phyloP scores from a whole-genome alignment of 2,329 filamentous ascomycete species.

The Colletotrichum sp. region DNA sequence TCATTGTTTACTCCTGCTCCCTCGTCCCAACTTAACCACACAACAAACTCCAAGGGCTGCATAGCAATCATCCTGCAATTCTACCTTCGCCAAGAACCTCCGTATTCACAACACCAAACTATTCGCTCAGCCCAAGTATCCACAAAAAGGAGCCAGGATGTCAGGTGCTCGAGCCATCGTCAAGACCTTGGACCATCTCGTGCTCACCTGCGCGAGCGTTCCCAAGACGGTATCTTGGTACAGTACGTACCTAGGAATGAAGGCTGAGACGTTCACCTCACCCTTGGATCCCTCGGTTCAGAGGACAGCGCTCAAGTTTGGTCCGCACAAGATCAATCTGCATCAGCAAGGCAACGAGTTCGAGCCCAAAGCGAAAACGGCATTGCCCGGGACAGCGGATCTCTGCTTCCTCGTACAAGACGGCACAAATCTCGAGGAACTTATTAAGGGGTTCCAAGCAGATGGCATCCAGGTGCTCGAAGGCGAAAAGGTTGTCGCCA shows the following conservation, averaged over 20 bases:
- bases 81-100: not conserved
- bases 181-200: conserved; percentile 62
- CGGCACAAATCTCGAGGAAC: conserved; percentile 44
- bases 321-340: conserved; percentile 65
- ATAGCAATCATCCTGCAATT: not conserved
- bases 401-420: conserved; percentile 63
- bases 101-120: not conserved
- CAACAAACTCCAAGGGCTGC: not conserved
- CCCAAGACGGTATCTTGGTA: conserved; percentile 59
- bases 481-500: conserved; percentile 52
- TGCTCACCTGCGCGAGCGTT: conserved; percentile 61
- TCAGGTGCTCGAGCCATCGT: conserved; percentile 27
- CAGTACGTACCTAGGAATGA: conserved; percentile 61
- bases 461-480: conserved; percentile 55
- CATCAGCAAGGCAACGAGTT: conserved; percentile 64
- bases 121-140: not conserved
- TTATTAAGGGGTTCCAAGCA: conserved; percentile 44
- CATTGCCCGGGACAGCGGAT: conserved; percentile 62
- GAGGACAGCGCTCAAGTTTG: conserved; percentile 61
- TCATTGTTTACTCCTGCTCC: not conserved
- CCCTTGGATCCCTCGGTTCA: conserved; percentile 35
- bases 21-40: not conserved
- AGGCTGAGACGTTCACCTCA: conserved; percentile 53
- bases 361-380: conserved; percentile 60
- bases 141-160: not conserved